A percentile compares a stretch with the other conserved stretches of the same genome.
These are phyloP conservation scores for Penicillium nordicum DNA, from an alignment of 2,329 filamentous ascomycete species.

Conservation along the genomic window DNA sequence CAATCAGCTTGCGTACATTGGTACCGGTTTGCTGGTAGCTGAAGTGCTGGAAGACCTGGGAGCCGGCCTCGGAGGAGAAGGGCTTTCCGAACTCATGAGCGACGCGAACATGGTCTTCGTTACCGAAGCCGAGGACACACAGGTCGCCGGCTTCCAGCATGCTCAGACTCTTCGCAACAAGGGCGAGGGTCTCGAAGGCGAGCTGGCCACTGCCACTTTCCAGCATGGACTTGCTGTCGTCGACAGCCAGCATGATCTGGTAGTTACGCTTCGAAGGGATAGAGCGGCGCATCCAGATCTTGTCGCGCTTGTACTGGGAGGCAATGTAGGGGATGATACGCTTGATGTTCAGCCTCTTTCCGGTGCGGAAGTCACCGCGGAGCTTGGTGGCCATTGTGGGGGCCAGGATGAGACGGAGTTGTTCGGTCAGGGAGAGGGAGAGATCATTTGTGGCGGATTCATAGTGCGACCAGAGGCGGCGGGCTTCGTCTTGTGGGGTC, in stretches of 20 bases:
- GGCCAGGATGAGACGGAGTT: conserved; percentile 89
- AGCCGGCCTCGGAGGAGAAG: conserved; percentile 76
- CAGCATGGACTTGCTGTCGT: conserved; percentile 93
- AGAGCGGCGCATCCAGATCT: conserved; percentile 97
- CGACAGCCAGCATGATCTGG: conserved; percentile 95
- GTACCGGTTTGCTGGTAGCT: conserved; percentile 81
- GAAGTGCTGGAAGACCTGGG: conserved; percentile 80
- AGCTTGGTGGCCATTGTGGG: conserved; percentile 95
- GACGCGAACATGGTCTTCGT: conserved; percentile 65
- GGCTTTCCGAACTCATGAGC: conserved; percentile 82
- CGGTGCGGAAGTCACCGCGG: conserved; percentile 92
- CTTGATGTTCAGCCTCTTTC: conserved; percentile 98
- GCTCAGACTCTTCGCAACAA: conserved; percentile 79
- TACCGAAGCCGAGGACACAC: conserved; percentile 86
- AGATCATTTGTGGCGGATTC: conserved; percentile 80
- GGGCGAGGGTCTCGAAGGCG: conserved; percentile 89
- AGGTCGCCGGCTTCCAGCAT: conserved; percentile 95
- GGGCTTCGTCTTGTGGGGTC: conserved; percentile 56
- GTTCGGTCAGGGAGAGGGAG: conserved; percentile 85
- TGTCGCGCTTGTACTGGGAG: conserved; percentile 96
- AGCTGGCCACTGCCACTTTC: conserved; percentile 73
- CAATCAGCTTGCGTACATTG: conserved; percentile 75
- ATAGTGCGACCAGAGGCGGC: conserved; percentile 78
- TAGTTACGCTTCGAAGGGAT: conserved; percentile 92
- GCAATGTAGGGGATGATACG: conserved; percentile 99